Evolutionary conservation across 345 rosid species (phyloP), one percentile per base, ranked within the genome.

Genomic region (Salix viminalis): DNA sequence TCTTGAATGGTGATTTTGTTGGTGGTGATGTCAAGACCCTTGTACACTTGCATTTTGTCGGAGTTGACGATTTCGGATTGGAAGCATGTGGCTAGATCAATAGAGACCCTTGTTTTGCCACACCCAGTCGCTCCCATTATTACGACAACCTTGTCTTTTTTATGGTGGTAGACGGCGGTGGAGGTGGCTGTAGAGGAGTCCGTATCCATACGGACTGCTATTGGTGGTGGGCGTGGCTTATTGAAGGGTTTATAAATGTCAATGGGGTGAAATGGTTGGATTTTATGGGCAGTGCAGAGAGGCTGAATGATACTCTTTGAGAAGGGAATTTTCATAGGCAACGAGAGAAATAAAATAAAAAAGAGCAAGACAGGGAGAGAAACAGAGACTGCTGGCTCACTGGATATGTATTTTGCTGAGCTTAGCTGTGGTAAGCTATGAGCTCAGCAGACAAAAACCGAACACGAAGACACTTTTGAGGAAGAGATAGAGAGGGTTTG

Each of bases 41-140:
- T 58, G 85, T 90, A 93, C 44, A 93, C 84, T 83, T 96, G 98
- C 70, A 94, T 94, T 88, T 96, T 94, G 78, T 96, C 97, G 26
- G 95, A 83, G 91, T 96, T 96, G 28, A 96, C 82, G 80, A 96
- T 81, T 82, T 96, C 94, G 9, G 89, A 76, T 46, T 79, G 82
- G 48, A 82, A 85, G 28, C 76, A 77, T 68, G 84, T 71, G 44
- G 91, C 94, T 19, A 94, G 89, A 85, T 96, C 97, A 85, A 96
- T 72, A 60, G 97, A 96, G 19, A 92, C 97, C 6, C 79, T 71
- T 21, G 98, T 87, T 79, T 94, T 96, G 10, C 98, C 99, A 23
- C 90, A 83, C 15, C 98, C 97, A 58, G 97, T 94, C 24, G 98
- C 97, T 19, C 98, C 99, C 89, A 96, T 76, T 75, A 94, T 84